A percentile compares a stretch with the other conserved stretches of the same genome.
Conservation (phyloP, 805 yeast genomes). For the Hanseniaspora thailandica region DNA sequence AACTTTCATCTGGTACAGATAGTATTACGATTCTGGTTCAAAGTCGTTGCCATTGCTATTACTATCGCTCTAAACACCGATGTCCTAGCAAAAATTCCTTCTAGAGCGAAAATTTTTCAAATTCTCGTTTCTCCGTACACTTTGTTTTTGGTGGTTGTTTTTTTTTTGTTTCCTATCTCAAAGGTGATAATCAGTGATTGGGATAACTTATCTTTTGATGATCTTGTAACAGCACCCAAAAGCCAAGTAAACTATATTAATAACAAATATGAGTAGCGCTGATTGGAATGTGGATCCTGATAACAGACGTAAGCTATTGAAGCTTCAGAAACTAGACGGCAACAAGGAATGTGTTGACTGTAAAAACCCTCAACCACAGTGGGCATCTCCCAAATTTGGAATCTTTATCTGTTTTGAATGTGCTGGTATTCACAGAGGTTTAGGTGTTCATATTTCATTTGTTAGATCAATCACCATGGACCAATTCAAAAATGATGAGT, state of each 20-base stretch:
- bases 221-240: too few species aligned
- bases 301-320: constrained; percentile 64
- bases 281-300: constrained; percentile 92
- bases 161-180: too few species aligned
- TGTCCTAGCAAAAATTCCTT: too few species aligned
- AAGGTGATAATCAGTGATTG: too few species aligned
- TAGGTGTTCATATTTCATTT: constrained; percentile 94
- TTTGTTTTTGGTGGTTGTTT: too few species aligned
- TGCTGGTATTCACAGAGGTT: constrained; percentile 91
- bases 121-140: too few species aligned
- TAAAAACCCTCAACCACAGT: constrained; percentile 90
- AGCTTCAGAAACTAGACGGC: constrained; percentile 67
- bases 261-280: constrained; percentile 27
- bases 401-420: constrained; percentile 94
- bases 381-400: constrained; percentile 99
- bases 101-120: too few species aligned
- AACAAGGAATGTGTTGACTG: constrained; percentile 92
- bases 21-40: too few species aligned
- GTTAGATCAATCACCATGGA: constrained; percentile 97
- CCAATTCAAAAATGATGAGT: constrained; percentile 89
- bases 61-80: too few species aligned
- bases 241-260: background rate
- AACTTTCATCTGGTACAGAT: too few species aligned
- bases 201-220: too few species aligned
- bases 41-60: too few species aligned